Conservation (phyloP, 2,329 filamentous ascomycete species). For the Pseudocercospora crystallina region DNA sequence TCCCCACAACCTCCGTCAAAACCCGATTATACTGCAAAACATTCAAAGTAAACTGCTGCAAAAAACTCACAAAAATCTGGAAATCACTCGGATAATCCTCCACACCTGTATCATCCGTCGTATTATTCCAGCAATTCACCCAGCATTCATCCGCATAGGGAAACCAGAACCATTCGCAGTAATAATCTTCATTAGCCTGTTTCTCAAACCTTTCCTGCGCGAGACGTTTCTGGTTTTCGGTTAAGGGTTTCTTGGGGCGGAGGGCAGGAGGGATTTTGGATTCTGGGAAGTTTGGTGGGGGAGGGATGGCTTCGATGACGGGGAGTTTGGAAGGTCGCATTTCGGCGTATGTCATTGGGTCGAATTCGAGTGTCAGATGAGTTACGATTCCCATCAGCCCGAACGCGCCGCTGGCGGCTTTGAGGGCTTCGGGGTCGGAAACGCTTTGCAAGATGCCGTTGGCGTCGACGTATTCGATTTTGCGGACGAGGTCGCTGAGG, state of each 20-base stretch:
- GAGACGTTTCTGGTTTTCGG: conserved; percentile 33
- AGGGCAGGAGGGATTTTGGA: conserved; percentile 37
- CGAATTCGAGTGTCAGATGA: conserved; percentile 50
- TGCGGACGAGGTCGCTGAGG: conserved; percentile 13
- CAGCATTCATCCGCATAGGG: conserved; percentile 47
- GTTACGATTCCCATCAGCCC: conserved; percentile 52
- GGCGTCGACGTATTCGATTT: conserved; percentile 15
- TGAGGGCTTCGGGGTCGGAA: conserved; percentile 8
- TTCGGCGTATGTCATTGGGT: conserved; percentile 50
- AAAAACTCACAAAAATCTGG: conserved; percentile 38
- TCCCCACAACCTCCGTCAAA: conserved; percentile 35
- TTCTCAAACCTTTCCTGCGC: conserved; percentile 42
- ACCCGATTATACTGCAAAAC: conserved; percentile 32
- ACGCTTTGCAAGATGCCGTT: conserved; percentile 12
- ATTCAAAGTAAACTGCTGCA: conserved; percentile 26
- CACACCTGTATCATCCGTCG: conserved; percentile 32
- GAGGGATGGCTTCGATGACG: conserved; percentile 46
- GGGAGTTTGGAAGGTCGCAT: conserved; percentile 47
- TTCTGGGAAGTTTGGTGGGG: conserved; percentile 22
- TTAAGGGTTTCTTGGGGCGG: conserved; percentile 26
- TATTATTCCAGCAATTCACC: conserved; percentile 50
- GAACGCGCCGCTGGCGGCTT: conserved; percentile 36
- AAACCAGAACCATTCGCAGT: conserved; percentile 55
- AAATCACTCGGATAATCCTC: conserved; percentile 39
- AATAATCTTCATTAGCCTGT: conserved; percentile 44